Evolutionary conservation across 148 eudicot species (phyloP).

Genomic region (Talinum fruticosum): DNA sequence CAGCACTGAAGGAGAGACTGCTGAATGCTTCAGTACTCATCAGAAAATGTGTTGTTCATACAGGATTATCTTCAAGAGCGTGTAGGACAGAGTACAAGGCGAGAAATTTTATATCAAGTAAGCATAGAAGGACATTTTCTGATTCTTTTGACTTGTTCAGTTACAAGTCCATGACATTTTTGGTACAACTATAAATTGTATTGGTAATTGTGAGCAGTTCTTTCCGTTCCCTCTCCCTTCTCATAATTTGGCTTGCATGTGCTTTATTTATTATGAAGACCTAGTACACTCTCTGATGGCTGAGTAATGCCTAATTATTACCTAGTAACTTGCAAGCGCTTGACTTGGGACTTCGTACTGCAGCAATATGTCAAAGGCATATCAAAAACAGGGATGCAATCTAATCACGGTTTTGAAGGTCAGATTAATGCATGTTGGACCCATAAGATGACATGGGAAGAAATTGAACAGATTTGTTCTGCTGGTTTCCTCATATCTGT

Average conservation of each 20-base stretch:
- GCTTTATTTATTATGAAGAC: not conserved
- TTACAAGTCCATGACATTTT: not conserved
- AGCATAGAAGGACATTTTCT: slow-evolving; percentile 28
- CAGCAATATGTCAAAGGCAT: slow-evolving; percentile 93
- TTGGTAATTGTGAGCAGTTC: not conserved
- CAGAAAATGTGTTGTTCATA: slow-evolving; percentile 21
- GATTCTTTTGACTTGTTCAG: not conserved
- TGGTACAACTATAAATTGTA: not conserved
- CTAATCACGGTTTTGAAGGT: slow-evolving; percentile 87
- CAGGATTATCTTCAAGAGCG: slow-evolving; percentile 88
- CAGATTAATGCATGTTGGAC: slow-evolving; percentile 97
- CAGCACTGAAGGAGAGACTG: not conserved
- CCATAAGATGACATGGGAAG: slow-evolving; percentile 64
- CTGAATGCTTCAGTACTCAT: slow-evolving; percentile 6
- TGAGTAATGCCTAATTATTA: not conserved
- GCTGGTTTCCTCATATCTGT: slow-evolving; percentile 77
- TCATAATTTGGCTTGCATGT: not conserved
- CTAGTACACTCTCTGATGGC: not conserved
- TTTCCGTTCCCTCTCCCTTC: not conserved
- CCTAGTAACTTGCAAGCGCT: not conserved
- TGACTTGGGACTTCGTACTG: slow-evolving; percentile 16
- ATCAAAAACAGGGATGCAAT: slow-evolving; percentile 88
- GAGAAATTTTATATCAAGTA: slow-evolving; percentile 72
- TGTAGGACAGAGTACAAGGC: slow-evolving; percentile 68
- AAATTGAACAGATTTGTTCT: slow-evolving; percentile 56